Base-by-base conservation (phyloP, 768 basidiomycete genomes). In the Mycena polygramma region DNA sequence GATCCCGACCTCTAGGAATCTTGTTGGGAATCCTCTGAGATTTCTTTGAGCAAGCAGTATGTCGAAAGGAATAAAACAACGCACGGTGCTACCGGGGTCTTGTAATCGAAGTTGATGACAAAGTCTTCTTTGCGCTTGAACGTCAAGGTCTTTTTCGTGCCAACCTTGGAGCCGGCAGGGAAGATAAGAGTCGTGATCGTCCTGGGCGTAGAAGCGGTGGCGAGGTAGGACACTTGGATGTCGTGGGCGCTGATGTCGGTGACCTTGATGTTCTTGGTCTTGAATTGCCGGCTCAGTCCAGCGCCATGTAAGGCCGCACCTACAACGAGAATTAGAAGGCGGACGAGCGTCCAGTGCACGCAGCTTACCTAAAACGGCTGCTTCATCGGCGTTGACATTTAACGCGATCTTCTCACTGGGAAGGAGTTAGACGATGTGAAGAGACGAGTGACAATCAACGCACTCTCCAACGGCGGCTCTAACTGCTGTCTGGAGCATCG, bases 301-400 rank as follows among this genome's bases (percentile, higher is more conserved):
- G 98, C 97, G 19, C 97, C 98, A 71, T 97, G 91, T 57, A 98
- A 90, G 1, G 94, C 97, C 26, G 97, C 96, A 51, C 66, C 66
- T 67, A 17, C 11, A 19, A 36, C 7, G 22, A 52, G 0, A 10
- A 53, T 59, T 3, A 59, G 41, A n/a, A 67, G 6, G 2, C 22
- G 14, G 17, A 36, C 7, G 19, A 30, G 20, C 19, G n/a, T 15
- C 8, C 13, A 9, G 20, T 5, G 7, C 20, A 17, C 4, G 8
- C n/a, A 17, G 20, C 54, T n/a, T 39, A 60, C 92, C 90, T 85
- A 99, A 88, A 22, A 98, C 97, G 30, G 93, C 94, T 0, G 96
- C 94, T 82, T 99, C 98, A 78, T 99, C 98, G 0, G 97, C 92
- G 78, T 99, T 99, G 70, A 99, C 94, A 74, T 98, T 99, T 77